Evolutionary conservation across 176 grass and related monocot species (phyloP).

Genomic region (Aegilops umbellulata): DNA sequence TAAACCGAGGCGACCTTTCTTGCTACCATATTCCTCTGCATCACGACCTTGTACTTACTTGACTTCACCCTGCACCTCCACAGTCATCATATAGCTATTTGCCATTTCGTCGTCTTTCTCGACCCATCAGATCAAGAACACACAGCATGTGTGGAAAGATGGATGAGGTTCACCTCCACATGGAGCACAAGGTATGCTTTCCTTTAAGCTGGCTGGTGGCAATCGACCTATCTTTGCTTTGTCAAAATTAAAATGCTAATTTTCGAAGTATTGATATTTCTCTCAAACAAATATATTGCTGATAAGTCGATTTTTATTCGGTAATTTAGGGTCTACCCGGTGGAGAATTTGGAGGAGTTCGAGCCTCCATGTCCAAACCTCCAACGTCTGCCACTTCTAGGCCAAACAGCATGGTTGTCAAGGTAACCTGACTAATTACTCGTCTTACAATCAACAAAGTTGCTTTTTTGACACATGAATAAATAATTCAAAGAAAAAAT

Average conservation of each 20-base stretch:
- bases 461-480: background rate
- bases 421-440: constrained; percentile 20
- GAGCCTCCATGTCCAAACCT: constrained; percentile 17
- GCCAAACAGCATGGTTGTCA: constrained; percentile 77
- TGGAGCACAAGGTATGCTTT: constrained; percentile 39
- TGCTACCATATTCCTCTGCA: background rate
- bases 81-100: background rate
- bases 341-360: constrained; percentile 36
- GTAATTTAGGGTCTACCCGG: constrained; percentile 17
- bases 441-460: background rate
- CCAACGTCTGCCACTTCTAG: constrained; percentile 27
- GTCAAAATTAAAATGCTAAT: background rate
- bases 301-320: background rate
- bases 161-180: constrained; percentile 37
- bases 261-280: background rate
- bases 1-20: background rate
- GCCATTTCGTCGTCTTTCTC: background rate
- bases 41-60: background rate
- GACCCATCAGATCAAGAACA: background rate
- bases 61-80: background rate
- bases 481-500: background rate
- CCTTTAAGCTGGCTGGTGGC: background rate
- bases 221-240: background rate
- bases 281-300: background rate
- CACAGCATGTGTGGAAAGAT: constrained; percentile 34